phyloP scores from a whole-genome alignment of 176 grass and related monocot species.

The Oryza glumipatula region DNA sequence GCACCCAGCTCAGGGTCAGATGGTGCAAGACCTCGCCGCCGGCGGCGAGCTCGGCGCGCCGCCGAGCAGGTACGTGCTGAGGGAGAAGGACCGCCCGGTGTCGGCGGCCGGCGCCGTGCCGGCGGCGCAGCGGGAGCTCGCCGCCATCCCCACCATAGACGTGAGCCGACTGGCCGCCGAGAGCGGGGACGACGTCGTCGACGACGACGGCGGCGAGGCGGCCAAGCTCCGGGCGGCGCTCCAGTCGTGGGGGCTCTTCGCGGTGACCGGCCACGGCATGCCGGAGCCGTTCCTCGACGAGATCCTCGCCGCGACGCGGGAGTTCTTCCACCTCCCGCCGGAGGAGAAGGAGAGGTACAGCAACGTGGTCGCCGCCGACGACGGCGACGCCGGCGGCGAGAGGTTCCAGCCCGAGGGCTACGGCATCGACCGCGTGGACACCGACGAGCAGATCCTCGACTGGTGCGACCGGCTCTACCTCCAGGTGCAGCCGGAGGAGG shows the following conservation, averaged over 20 bases:
- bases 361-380: conserved; percentile 38
- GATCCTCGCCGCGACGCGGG: conserved; percentile 29
- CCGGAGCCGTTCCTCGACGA: conserved; percentile 40
- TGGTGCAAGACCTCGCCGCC: conserved; percentile 55
- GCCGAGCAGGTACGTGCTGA: conserved; percentile 53
- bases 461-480: conserved; percentile 65
- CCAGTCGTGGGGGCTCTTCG: conserved; percentile 61
- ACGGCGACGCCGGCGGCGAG: conserved; percentile 6
- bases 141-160: conserved; percentile 55
- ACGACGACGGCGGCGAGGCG: conserved; percentile 46
- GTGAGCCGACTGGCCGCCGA: background rate
- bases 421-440: conserved; percentile 56
- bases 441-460: conserved; percentile 51
- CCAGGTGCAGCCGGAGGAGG: background rate
- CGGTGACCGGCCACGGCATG: conserved; percentile 44
- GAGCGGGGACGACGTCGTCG: background rate
- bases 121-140: background rate
- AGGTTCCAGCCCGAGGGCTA: conserved; percentile 59
- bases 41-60: background rate
- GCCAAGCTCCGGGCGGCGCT: conserved; percentile 51
- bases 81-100: conserved; percentile 32
- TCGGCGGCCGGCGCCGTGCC: background rate
- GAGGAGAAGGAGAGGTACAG: conserved; percentile 51
- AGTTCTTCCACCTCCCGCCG: conserved; percentile 61
- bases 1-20: conserved; percentile 40